Evolutionary conservation across 306 rosid genomes (phyloP), one percentile per base, ranked within the genome.

Genomic region (Cucumis cinereus): DNA sequence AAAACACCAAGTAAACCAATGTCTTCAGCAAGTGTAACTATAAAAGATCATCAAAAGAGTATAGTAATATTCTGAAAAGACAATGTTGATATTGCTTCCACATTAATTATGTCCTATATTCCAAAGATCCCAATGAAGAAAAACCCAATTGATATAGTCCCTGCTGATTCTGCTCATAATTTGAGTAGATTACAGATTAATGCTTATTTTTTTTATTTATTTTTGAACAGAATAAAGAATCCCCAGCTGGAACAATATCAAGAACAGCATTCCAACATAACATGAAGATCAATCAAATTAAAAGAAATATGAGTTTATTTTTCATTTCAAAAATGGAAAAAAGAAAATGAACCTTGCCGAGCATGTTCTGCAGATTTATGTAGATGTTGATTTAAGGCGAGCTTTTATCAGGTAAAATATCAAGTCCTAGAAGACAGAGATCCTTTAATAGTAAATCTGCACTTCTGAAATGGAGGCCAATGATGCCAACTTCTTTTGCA

Each of bases 381-480:
- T 23, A 1, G 61, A 50, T 5, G 45, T 16, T 6, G 60, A 50
- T 10, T 72, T 33, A 35, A 30, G 26, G 73, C 58, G 45, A 62
- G 71, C 53, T 73, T 74, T 4, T 79, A 75, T 86, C 80, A 13
- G 81, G 24, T 79, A 82, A 80, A 36, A 90, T 85, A 70, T 63
- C 86, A 77, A 93, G 61, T 73, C 96, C 96, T 77, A 86, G 77
- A 53, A 10, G 47, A 14, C 84, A 86, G 53, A 93, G 87, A 79
- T 90, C 93, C 72, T 84, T 84, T 10, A 80, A 82, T 67, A 93
- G 86, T 58, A 30, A 60, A 50, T 87, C 80, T 57, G 81, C 88
- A 79, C 77, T 87, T 85, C 71, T 88, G 84, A 93, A 91, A 83
- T 87, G 94, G 43, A 91, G 74, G 79, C 98, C 92, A 60, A 70